Conservation (phyloP, 495 filamentous ascomycete species). For the Mytilinidion resinicola region DNA sequence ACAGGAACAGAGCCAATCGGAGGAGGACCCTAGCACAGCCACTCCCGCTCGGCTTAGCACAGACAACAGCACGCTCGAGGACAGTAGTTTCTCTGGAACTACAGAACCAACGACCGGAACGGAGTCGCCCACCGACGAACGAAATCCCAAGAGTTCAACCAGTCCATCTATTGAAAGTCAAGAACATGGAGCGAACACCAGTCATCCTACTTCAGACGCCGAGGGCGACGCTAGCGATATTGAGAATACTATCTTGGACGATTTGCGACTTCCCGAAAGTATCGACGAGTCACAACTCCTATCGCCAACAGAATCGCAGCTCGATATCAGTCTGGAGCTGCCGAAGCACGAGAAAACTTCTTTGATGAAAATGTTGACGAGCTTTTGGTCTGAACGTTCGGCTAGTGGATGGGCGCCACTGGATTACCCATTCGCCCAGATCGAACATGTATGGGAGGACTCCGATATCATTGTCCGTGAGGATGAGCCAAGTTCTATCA, state of each 20-base stretch:
- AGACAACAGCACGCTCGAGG: slow-evolving; percentile 27
- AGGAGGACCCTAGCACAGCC: slow-evolving; percentile 48
- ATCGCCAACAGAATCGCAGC: slow-evolving; percentile 48
- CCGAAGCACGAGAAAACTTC: slow-evolving; percentile 88
- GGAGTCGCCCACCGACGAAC: slow-evolving; percentile 23
- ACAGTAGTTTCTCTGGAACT: slow-evolving; percentile 28
- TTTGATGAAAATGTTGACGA: slow-evolving; percentile 87
- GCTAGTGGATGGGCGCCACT: slow-evolving; percentile 92
- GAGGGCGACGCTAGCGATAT: slow-evolving; percentile 58
- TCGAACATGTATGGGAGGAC: slow-evolving; percentile 93
- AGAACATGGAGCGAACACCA: slow-evolving; percentile 10
- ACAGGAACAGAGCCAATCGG: slow-evolving; percentile 68
- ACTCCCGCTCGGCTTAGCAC: slow-evolving; percentile 30
- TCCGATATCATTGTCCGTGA: slow-evolving; percentile 97
- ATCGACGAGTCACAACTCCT: slow-evolving; percentile 58
- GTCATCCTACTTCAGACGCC: slow-evolving; percentile 54
- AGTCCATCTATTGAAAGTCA: slow-evolving; percentile 43
- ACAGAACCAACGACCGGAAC: slow-evolving; percentile 18
- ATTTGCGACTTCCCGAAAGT: slow-evolving; percentile 59
- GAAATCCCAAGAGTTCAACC: slow-evolving; percentile 17
- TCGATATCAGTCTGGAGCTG: slow-evolving; percentile 63
- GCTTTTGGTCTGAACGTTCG: slow-evolving; percentile 97
- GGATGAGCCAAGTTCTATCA: slow-evolving; percentile 92
- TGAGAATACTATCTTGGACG: slow-evolving; percentile 58
- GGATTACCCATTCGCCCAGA: slow-evolving; percentile 82